Evolutionary conservation across 2,329 filamentous ascomycete species (phyloP), one percentile per base, ranked within the genome.

Genomic region (Fusarium illudens): DNA sequence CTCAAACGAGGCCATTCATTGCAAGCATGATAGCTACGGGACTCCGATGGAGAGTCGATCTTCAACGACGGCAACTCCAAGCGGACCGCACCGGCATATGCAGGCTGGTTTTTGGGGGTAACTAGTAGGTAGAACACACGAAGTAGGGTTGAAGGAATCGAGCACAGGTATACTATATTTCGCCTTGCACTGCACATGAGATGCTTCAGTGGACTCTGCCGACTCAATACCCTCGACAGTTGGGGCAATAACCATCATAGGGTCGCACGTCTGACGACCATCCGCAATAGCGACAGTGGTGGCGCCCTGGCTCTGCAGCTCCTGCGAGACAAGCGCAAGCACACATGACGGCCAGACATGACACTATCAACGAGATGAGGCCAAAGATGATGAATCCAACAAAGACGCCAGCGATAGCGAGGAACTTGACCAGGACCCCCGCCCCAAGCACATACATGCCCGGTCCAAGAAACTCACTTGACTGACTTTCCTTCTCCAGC

Each of bases 351-450:
- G 53, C 62, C 6, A 54, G 32, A 8, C 65, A 68, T 10, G 63
- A 51, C 4, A 58, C 15, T 4, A 64, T 29, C 27, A 68, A 10
- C 13, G 63, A 66, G 10, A 67, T 54, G 22, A 64, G 36, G 4
- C 49, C 60, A 32, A 68, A 60, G 7, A 68, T 20, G 9, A 68
- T 36, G 27, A 65, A 64, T 5, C 63, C 60, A 4, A 68, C 19
- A 29, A 68, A 68, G 20, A 68, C 59, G 1, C 65, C 59, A 4
- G 59, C 48, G 22, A 68, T 66, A 11, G 65, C 65, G 6, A 68
- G 52, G 44, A 66, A 64, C 49, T 68, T 68, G 19, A 68, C 10
- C 12, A 60, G n/a, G n/a, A 68, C 65, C 20, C 65, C 65, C 3
- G 56, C 65, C 6, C 4, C 58, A 27, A 68, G 52, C n/a, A 64